Percentiles rank a stretch among this genome's conserved stretches.
phyloP scores from a whole-genome alignment of 2,329 filamentous ascomycete genomes.

The Helotiales sp. region DNA sequence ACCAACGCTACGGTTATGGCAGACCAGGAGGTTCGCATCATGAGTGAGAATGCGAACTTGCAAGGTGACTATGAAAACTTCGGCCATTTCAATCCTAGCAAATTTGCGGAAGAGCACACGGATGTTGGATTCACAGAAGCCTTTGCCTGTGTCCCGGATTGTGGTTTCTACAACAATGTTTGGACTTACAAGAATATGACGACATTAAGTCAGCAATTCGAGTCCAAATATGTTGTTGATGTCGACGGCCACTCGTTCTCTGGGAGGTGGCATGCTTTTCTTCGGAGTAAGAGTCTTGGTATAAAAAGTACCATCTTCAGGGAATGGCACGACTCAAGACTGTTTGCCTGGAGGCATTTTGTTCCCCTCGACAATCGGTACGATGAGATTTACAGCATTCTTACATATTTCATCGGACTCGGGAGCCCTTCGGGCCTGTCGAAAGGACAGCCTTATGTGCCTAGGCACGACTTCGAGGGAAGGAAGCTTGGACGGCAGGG shows the following conservation, averaged over 20 bases:
- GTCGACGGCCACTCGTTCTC: conserved; percentile 75
- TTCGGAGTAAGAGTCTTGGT: conserved; percentile 67
- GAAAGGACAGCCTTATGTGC: conserved; percentile 43
- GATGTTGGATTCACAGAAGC: conserved; percentile 39
- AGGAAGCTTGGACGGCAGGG: conserved; percentile 65
- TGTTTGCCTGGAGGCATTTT: conserved; percentile 78
- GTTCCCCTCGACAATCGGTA: conserved; percentile 77
- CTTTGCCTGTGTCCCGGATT: conserved; percentile 47
- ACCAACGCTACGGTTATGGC: conserved; percentile 50
- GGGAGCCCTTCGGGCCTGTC: conserved; percentile 46
- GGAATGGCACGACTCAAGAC: conserved; percentile 77
- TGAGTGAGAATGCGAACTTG: conserved; percentile 35
- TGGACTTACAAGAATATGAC: conserved; percentile 51
- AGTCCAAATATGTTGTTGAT: conserved; percentile 70
- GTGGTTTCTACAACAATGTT: conserved; percentile 48
- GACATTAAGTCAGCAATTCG: conserved; percentile 57
- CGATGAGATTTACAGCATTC: conserved; percentile 68
- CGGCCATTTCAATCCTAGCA: conserved; percentile 43
- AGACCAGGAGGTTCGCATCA: conserved; percentile 38
- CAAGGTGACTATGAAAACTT: conserved; percentile 42
- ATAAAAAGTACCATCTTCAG: conserved; percentile 77
- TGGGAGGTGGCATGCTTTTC: conserved; percentile 67
- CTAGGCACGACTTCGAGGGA: conserved; percentile 53
- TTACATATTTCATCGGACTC: conserved; percentile 73
- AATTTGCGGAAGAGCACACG: conserved; percentile 33